A percentile compares a stretch with the other conserved stretches of the same genome.
Conservation (phyloP, 2,329 filamentous ascomycete species). For the Xylaria sp. region DNA sequence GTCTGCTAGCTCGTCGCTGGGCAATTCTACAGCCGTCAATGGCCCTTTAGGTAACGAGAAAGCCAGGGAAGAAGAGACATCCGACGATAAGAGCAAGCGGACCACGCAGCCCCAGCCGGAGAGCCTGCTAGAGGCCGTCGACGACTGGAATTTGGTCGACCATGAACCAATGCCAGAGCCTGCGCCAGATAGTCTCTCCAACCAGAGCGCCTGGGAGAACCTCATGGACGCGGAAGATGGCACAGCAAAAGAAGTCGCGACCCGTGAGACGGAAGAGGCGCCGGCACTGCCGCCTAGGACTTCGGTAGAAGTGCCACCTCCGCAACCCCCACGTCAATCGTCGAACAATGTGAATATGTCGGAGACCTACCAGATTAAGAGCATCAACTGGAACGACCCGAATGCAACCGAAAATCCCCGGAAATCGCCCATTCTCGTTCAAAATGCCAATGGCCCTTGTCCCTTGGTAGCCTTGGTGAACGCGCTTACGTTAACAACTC, state of each 20-base stretch:
- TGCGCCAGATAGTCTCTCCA: conserved; percentile 41
- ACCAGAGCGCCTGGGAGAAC: conserved; percentile 48
- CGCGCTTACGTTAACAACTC: conserved; percentile 83
- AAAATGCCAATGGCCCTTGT: conserved; percentile 94
- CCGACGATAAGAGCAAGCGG: conserved; percentile 50
- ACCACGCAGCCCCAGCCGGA: conserved; percentile 35
- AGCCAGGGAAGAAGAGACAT: conserved; percentile 56
- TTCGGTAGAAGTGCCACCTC: conserved; percentile 31
- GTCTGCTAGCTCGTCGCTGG: conserved; percentile 31
- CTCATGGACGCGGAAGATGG: conserved; percentile 41
- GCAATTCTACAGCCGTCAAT: conserved; percentile 35
- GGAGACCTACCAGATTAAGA: conserved; percentile 93
- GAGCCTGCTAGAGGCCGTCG: conserved; percentile 35
- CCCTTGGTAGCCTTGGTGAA: conserved; percentile 93
- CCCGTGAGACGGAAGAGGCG: conserved; percentile 29
- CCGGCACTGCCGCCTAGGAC: conserved; percentile 49
- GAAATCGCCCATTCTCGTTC: conserved; percentile 84
- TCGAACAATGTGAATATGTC: conserved; percentile 51
- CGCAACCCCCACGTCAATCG: conserved; percentile 47
- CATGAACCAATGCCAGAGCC: conserved; percentile 42
- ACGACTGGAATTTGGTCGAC: conserved; percentile 61
- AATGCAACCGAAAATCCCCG: conserved; percentile 65
- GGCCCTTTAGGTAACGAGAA: conserved; percentile 51
- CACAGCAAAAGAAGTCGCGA: conserved; percentile 29
- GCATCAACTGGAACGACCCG: conserved; percentile 81